Conservation (phyloP, 148 eudicot species). For the Cornus suecica region DNA sequence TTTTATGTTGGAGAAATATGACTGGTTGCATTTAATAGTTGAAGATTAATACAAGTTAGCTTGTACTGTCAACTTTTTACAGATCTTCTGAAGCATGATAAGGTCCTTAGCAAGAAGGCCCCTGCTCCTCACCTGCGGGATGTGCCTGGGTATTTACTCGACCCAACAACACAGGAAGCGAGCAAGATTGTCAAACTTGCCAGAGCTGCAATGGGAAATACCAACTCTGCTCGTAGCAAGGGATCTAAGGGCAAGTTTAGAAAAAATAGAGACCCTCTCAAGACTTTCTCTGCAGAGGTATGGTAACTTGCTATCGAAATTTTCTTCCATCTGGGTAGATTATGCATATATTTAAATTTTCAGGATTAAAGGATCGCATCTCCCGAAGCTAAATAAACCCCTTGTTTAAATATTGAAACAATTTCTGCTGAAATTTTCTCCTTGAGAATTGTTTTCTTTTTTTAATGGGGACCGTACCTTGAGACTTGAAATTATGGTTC, state of each 20-base stretch:
- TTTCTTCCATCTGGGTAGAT: not conserved
- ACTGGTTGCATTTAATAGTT: not conserved
- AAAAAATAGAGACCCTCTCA: conserved; percentile 69
- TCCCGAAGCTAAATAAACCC: not conserved
- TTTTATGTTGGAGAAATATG: not conserved
- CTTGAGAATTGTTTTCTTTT: too few relatives aligned
- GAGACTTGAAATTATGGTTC: not conserved
- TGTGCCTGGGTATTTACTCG: conserved; percentile 82
- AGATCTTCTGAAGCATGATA: conserved; percentile 95
- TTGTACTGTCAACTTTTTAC: conserved; percentile 8
- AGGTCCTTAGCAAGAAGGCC: conserved; percentile 78
- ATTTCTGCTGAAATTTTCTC: too few relatives aligned
- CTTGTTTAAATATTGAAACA: too few relatives aligned
- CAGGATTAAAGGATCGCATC: not conserved
- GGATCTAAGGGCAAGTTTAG: conserved; percentile 53
- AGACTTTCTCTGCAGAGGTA: conserved; percentile 84
- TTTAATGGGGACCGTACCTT: too few relatives aligned
- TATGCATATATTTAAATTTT: too few relatives aligned
- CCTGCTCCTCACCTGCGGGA: conserved; percentile 78
- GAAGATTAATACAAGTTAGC: conserved; percentile 8
- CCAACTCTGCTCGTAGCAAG: conserved; percentile 31
- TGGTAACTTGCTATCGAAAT: not conserved
- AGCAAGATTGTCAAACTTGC: conserved; percentile 83
- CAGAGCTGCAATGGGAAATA: conserved; percentile 79
- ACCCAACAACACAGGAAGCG: conserved; percentile 82